Evolutionary conservation across 2,329 filamentous ascomycete genomes (phyloP).

Genomic region (Stemphylium beticola): DNA sequence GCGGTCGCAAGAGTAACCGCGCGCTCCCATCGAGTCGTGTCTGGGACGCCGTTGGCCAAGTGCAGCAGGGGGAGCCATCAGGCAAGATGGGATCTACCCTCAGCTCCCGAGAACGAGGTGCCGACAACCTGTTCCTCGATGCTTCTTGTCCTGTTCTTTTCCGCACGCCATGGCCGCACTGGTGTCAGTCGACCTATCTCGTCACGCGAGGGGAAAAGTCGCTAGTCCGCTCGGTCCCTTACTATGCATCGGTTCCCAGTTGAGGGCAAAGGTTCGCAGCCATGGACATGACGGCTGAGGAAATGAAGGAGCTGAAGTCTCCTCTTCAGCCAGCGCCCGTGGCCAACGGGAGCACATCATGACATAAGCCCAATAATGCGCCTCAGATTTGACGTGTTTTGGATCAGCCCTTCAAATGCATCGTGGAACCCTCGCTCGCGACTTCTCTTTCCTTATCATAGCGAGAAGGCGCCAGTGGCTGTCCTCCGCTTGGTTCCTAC

Average conservation of each 20-base stretch:
- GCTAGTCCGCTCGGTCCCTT: slow-evolving; percentile 13
- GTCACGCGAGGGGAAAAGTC: slow-evolving; percentile 1
- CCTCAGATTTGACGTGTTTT: slow-evolving; percentile 38
- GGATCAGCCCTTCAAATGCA: slow-evolving; percentile 28
- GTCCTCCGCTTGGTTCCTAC: slow-evolving; percentile 28
- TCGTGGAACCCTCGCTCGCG: slow-evolving; percentile 19
- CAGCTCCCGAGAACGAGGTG: slow-evolving; percentile 20
- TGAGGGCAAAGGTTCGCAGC: slow-evolving; percentile 9
- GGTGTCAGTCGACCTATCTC: background rate
- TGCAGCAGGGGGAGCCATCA: slow-evolving; percentile 17
- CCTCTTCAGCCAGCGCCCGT: slow-evolving; percentile 27
- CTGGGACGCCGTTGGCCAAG: slow-evolving; percentile 20
- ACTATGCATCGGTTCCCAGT: slow-evolving; percentile 12
- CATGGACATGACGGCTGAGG: slow-evolving; percentile 18
- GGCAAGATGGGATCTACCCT: slow-evolving; percentile 1
- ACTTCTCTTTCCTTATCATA: slow-evolving; percentile 23
- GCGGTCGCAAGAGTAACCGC: slow-evolving; percentile 23
- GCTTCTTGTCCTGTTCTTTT: too few species aligned
- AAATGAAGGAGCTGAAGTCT: slow-evolving; percentile 39
- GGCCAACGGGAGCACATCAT: slow-evolving; percentile 34
- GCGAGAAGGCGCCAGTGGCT: slow-evolving; percentile 34
- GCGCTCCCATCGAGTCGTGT: slow-evolving; percentile 25
- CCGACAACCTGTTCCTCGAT: slow-evolving; percentile 10
- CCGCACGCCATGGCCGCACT: slow-evolving; percentile 8
- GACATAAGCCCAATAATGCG: slow-evolving; percentile 30